These are phyloP conservation scores for Thyridium curvatum DNA, from an alignment of 2,329 filamentous ascomycete species.

Conservation along the genomic window DNA sequence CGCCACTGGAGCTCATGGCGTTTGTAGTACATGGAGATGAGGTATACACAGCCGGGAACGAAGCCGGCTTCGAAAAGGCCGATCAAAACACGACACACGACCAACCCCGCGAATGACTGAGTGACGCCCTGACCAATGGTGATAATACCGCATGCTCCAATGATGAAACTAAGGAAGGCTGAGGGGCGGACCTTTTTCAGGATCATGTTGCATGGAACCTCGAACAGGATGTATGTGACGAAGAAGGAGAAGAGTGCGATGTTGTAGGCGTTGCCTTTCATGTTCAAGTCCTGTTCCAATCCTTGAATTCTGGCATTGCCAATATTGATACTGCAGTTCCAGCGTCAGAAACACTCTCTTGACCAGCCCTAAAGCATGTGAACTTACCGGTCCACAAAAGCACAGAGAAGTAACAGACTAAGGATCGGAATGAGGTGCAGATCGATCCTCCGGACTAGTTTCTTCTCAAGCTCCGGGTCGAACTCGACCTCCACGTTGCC, in stretches of 20 bases:
- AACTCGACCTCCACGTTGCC: too few relatives aligned
- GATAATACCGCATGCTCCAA: conserved; percentile 10
- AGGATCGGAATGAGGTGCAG: conserved; percentile 4
- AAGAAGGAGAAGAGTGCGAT: conserved; percentile 54
- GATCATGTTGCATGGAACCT: conserved; percentile 52
- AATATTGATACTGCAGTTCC: conserved; percentile 8
- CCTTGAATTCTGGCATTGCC: conserved; percentile 52
- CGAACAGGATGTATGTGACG: conserved; percentile 55
- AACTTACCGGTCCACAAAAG: too few relatives aligned
- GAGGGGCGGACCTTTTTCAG: conserved; percentile 30
- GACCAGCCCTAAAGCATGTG: too few relatives aligned
- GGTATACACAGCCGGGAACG: conserved; percentile 33
- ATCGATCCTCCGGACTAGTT: conserved; percentile 4
- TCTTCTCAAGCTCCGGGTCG: not conserved
- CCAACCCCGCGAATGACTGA: not conserved
- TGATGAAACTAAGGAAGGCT: conserved; percentile 28
- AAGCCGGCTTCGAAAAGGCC: conserved; percentile 32
- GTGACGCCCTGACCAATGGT: conserved; percentile 2
- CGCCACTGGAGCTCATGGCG: conserved; percentile 41
- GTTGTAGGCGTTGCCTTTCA: conserved; percentile 54
- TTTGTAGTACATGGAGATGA: conserved; percentile 42
- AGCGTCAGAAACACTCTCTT: too few relatives aligned
- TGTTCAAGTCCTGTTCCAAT: conserved; percentile 41
- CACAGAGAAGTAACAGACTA: not conserved
- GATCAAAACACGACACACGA: conserved; percentile 23